Evolutionary conservation across 1,139 yeast genomes (phyloP).

Genomic region (Geotrichum citri-aurantii): DNA sequence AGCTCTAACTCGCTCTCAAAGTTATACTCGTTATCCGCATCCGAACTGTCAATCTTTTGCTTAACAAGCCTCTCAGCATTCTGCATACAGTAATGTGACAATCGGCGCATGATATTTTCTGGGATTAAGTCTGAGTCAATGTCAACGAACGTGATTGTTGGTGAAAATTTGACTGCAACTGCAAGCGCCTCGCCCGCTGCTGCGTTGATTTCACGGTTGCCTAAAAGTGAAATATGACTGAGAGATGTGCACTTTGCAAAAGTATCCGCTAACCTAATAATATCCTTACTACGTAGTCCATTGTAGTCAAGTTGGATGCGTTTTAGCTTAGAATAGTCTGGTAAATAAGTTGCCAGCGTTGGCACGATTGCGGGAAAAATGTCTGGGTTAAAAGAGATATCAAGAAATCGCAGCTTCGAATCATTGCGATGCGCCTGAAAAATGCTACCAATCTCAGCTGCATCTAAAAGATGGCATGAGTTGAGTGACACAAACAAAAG

Average conservation of each 20-base stretch:
- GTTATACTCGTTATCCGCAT: conserved; percentile 32
- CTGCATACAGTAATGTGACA: conserved; percentile 75
- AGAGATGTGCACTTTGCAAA: conserved; percentile 61
- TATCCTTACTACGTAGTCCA: conserved; percentile 55
- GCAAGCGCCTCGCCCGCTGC: conserved; percentile 64
- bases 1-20: conserved; percentile 32
- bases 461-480: conserved; percentile 53
- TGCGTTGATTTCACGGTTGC: conserved; percentile 51
- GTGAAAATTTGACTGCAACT: conserved; percentile 62
- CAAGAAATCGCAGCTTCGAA: conserved; percentile 49
- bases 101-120: conserved; percentile 66
- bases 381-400: conserved; percentile 65
- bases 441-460: conserved; percentile 50
- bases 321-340: conserved; percentile 56
- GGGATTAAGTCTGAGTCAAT: conserved; percentile 64
- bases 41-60: background rate
- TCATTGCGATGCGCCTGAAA: conserved; percentile 48
- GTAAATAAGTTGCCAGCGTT: conserved; percentile 43
- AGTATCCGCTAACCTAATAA: conserved; percentile 63
- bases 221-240: conserved; percentile 70
- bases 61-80: conserved; percentile 55
- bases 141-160: conserved; percentile 62
- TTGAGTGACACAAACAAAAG: conserved; percentile 62
- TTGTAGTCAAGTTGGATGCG: conserved; percentile 77
- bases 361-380: conserved; percentile 70